Base-by-base conservation (phyloP, 345 rosid species). In the Eucalyptus guilfoylei region DNA sequence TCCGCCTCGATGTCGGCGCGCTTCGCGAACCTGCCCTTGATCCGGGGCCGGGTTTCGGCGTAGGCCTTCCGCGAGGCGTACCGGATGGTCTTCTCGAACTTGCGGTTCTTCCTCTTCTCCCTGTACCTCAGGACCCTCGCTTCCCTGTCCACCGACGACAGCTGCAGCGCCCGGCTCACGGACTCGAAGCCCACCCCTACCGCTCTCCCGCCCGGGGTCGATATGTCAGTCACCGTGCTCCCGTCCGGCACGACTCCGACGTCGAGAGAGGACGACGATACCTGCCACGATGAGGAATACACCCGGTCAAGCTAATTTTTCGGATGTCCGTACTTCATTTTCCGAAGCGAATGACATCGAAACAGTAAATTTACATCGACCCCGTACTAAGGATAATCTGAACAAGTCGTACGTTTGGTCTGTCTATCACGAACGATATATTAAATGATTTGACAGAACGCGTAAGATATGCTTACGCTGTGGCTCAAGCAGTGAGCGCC, bases 211-310 rank as follows among this genome's bases (percentile, higher is more conserved):
- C 89, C 94, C 19, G 95, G 90, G 81, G 94, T 94, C 14, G 99
- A 94, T 83, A 95, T 89, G 89, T 98, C 99, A 0, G 96, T 92
- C 88, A 89, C 91, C 10, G 92, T 90, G 86, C 97, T 94, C 3
- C 95, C 99, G 49, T 98, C 99, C 34, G 99, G 99, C 42, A 97
- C 99, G 88, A 97, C 98, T 81, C 99, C 98, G 2, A 96, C 98
- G 21, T 98, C 99, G 86, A 95, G 40, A 7, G 99, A 96, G 26
- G 99, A 97, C 5, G 99, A 97, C 8, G 99, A 96, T 16, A 96
- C 95, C 99, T 98, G 96, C 34, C 14, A 89, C 47, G 23, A 37
- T 37, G 28, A n/a, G 80, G 47, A 72, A 10, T 10, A 5, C 45
- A 37, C 8, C 9, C 6, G 28, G 45, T 72, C 83, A 37, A 19